Evolutionary conservation across 2,329 filamentous ascomycete genomes (phyloP).

Genomic region (Cytospora mali): DNA sequence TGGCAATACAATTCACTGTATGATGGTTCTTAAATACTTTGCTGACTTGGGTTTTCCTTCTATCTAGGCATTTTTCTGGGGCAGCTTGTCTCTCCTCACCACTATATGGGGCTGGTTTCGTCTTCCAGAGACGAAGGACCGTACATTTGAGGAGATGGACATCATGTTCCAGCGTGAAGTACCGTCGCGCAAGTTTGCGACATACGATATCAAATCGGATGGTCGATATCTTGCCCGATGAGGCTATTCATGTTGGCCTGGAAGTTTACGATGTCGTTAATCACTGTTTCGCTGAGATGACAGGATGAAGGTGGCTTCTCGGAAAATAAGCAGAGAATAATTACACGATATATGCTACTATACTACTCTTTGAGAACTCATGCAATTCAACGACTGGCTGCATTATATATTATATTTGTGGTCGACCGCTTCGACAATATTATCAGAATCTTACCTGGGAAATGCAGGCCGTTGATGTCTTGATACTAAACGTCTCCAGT

Average conservation of each 20-base stretch:
- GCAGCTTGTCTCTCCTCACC: constrained; percentile 40
- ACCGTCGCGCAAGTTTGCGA: constrained; percentile 40
- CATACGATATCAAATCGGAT: constrained; percentile 32
- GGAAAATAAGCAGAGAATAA: neutral
- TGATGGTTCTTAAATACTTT: fast-evolving
- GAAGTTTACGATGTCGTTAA: neutral
- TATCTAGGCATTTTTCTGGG: constrained; percentile 47
- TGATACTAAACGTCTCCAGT: no score
- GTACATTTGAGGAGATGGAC: constrained; percentile 50
- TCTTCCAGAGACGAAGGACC: constrained; percentile 48
- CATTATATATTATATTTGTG: no score
- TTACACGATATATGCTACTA: no score
- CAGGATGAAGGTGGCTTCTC: neutral
- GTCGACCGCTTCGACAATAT: no score
- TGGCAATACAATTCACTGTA: fast-evolving
- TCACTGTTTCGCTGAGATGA: no score
- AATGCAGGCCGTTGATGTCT: no score
- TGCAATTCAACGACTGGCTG: no score
- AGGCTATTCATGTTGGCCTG: neutral
- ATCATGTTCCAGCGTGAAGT: constrained; percentile 41
- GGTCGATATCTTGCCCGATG: constrained; percentile 22
- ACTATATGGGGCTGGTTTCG: constrained; percentile 47
- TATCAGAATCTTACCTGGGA: no score
- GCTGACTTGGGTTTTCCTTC: neutral
- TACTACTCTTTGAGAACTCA: no score